Base-by-base conservation (phyloP, 371 early-diverging fungal genomes). In the Mortierella sp. region DNA sequence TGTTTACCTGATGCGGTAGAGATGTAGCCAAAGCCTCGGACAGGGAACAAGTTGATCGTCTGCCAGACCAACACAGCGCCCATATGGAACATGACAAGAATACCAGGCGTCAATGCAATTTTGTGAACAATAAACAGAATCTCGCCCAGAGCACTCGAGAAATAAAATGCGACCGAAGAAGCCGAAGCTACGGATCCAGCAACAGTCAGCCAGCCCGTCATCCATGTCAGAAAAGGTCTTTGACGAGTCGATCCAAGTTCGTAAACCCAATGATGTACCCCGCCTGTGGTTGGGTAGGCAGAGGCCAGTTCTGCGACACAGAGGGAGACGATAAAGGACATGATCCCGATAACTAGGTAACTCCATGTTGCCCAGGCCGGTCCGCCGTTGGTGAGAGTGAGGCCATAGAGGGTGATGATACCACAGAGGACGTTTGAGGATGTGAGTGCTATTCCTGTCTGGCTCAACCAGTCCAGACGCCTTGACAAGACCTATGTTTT, bases 251-350 rank as follows among this genome's bases (percentile, higher is more conserved):
- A 73, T 3, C 77, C 80, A 13, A 84, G 47, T 19, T 81, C 81
- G 38, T 79, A 84, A 0, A 81, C 85, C 85, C 85, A 84, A 52
- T 84, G 81, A 65, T 81, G 85, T 11, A 72, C 82, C 19, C 82
- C 82, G 26, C 81, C 81, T 8, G 82, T 60, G 14, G 81, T 81
- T 24, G 85, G 82, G 50, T 84, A 84, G 11, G 85, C 79, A 2
- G 81, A 79, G 1, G 82, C 79, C 1, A 84, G 75, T 48, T 84
- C 85, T 24, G 80, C 78, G 16, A 84, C 57, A 45, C 81, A 81
- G 24, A 84, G 48, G 16, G 76, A 78, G 44, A 84, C 85, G 5
- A 81, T 71, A 44, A 77, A 65, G 19, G 82, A 81, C 79, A 84
- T 81, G 57, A 71, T 28, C 31, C 85, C 85, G 0, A 81, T 74